phyloP scores from a whole-genome alignment of 176 grass and related monocot species.

The Elaeis guineensis region DNA sequence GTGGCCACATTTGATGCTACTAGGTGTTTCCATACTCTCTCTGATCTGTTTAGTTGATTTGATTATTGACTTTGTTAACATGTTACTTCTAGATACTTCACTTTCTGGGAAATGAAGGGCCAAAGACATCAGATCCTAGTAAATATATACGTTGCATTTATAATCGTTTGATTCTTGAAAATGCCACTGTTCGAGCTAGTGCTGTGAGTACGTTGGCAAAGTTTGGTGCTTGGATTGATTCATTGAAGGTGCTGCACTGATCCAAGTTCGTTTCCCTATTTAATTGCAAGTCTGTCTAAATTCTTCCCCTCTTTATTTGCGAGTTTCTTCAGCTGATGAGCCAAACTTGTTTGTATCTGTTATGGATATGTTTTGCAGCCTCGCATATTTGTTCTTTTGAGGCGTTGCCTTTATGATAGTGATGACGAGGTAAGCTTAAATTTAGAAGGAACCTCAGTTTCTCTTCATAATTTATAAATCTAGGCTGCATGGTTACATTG shows the following conservation, averaged over 20 bases:
- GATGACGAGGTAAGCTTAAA: conserved; percentile 78
- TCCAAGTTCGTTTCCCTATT: no score
- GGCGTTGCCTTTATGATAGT: conserved; percentile 92
- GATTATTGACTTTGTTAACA: conserved; percentile 12
- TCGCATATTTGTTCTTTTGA: conserved; percentile 93
- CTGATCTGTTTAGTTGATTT: not conserved
- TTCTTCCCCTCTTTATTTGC: no score
- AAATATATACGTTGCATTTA: conserved; percentile 99
- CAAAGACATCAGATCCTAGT: conserved; percentile 91
- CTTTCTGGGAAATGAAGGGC: conserved; percentile 98
- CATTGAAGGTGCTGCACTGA: conserved; percentile 58
- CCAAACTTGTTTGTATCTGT: no score
- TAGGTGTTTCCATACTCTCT: no score
- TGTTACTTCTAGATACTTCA: conserved; percentile 71
- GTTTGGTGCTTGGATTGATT: conserved; percentile 84
- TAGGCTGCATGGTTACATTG: no score
- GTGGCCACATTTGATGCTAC: not conserved
- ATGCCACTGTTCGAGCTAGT: conserved; percentile 95
- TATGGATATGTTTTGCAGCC: conserved; percentile 54
- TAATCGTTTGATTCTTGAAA: conserved; percentile 98
- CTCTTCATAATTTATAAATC: no score
- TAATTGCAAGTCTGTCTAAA: no score
- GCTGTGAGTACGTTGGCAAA: conserved; percentile 96
- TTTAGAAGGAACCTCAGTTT: no score
- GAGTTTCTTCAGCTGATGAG: no score